Conservation (phyloP, 208 protist genomes). For the Trypanosomatidae sp. region DNA sequence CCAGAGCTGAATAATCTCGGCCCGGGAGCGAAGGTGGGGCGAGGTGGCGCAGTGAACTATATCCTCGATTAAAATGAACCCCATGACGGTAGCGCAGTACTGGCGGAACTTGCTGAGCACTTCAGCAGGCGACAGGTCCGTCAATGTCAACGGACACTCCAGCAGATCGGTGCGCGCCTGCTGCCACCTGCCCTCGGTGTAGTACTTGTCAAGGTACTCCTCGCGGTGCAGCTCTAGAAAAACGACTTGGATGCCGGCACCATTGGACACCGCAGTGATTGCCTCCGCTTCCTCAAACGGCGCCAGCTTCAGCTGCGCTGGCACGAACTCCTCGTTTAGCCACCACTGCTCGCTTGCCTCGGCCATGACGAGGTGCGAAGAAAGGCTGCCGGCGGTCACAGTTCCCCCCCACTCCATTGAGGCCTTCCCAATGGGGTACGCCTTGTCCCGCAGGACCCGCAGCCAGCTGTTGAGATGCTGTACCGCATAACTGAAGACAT, state of each 20-base stretch:
- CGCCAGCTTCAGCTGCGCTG: slow-evolving; percentile 49
- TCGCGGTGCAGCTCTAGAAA: slow-evolving; percentile 79
- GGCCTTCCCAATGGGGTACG: slow-evolving; percentile 62
- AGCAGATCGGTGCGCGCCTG: slow-evolving; percentile 69
- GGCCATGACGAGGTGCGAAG: slow-evolving; percentile 48
- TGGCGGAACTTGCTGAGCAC: slow-evolving; percentile 51
- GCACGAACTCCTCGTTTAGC: slow-evolving; percentile 52
- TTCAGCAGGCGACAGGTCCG: slow-evolving; percentile 31
- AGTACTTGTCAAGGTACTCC: slow-evolving; percentile 75
- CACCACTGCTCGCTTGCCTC: slow-evolving; percentile 66
- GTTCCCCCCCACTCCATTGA: slow-evolving; percentile 63
- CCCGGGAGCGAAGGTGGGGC: slow-evolving; percentile 73
- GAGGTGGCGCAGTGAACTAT: slow-evolving; percentile 77
- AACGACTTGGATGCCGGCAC: slow-evolving; percentile 73
- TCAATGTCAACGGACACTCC: slow-evolving; percentile 34
- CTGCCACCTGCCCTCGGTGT: slow-evolving; percentile 70
- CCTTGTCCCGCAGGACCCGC: slow-evolving; percentile 63
- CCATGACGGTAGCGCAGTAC: slow-evolving; percentile 70
- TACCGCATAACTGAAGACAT: slow-evolving; percentile 69
- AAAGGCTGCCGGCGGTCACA: slow-evolving; percentile 44
- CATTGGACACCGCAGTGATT: slow-evolving; percentile 57
- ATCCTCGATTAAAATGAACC: slow-evolving; percentile 88
- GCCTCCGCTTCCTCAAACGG: slow-evolving; percentile 54
- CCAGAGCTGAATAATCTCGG: slow-evolving; percentile 82
- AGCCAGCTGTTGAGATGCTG: slow-evolving; percentile 87